These are phyloP conservation scores for Penicillium steckii DNA, from an alignment of 495 filamentous ascomycete genomes.

Conservation along the genomic window DNA sequence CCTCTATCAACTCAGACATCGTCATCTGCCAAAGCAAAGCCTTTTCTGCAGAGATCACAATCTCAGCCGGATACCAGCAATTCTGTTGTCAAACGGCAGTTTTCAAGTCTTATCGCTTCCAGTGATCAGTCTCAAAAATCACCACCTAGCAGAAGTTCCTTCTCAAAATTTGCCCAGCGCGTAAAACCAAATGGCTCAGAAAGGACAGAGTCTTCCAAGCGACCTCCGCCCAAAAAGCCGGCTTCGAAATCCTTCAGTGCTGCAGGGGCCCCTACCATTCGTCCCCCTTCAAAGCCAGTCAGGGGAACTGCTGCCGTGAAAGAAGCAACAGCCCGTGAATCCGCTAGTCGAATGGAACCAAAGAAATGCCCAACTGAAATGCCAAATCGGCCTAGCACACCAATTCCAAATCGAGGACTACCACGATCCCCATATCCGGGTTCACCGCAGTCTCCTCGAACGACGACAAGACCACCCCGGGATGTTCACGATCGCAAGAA, in stretches of 20 bases:
- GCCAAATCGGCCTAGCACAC: constrained; percentile 15
- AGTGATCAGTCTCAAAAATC: constrained; percentile 17
- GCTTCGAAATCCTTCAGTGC: constrained; percentile 15
- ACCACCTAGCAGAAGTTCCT: constrained; percentile 25
- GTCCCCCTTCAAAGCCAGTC: constrained; percentile 10
- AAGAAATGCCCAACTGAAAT: constrained; percentile 14
- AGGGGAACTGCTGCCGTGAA: constrained; percentile 23
- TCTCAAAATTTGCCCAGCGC: constrained; percentile 37
- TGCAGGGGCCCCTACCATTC: constrained; percentile 5
- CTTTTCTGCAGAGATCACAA: not conserved
- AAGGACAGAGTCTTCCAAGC: constrained; percentile 27
- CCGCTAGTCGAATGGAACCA: constrained; percentile 4
- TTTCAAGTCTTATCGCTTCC: not conserved
- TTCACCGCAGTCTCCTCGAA: constrained; percentile 22
- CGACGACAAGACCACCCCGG: constrained; percentile 23
- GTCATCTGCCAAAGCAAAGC: not conserved
- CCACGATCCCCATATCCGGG: constrained; percentile 39
- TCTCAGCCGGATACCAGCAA: constrained; percentile 3
- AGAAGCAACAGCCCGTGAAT: constrained; percentile 21
- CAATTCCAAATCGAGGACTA: constrained; percentile 37
- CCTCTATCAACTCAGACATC: not conserved
- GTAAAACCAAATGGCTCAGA: constrained; percentile 28
- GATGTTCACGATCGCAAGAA: constrained; percentile 16
- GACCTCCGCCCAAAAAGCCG: constrained; percentile 15
- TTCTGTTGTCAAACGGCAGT: not conserved